Evolutionary conservation across 1,139 yeast species (phyloP), one percentile per base, ranked within the genome.

Genomic region (Keqinozyma sinolaborantium): DNA sequence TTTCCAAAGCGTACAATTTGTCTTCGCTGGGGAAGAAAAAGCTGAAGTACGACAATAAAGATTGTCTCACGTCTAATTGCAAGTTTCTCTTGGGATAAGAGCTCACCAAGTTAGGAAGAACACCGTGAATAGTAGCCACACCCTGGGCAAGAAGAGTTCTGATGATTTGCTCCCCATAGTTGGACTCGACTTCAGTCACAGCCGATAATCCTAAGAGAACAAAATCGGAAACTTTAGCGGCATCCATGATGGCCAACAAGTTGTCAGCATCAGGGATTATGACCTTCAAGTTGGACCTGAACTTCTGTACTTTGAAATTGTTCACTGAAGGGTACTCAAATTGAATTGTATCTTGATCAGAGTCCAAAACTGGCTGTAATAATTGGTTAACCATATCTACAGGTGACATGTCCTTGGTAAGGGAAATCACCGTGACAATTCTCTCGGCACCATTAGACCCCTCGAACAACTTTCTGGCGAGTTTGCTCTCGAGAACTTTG

Each of bases 141-240:
- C 98, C 98, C 63, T 94, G 98, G 13, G 92, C 76, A 49, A 86
- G 88, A 27, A 90, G 73, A 2, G 95, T 83, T 56, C 97, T 77
- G 40, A 94, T 70, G 25, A 90, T 77, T 45, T 85, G 87, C 58
- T 92, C 98, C 28, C 98, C 98, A 47, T 78, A 77, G 24, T 71
- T 72, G 25, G 70, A 64, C 40, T 83, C 90, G 27, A 90, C 95
- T 59, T 92, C 97, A 33, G 79, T 75, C 13, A 75, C 65, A 5
- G 96, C 95, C 31, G 96, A 86, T 28, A 92, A 64, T 12, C 88
- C 95, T 54, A 92, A 83, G 1, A 94, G 62, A 2, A 88, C 94
- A 53, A 79, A 87, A 60, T 94, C 98, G 0, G 97, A 81, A 3
- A 85, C 77, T 51, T 86, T 85, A 18, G 95, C 88, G 21, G 95